These are phyloP conservation scores for Echeveria elegans DNA, from an alignment of 164 flowering plant species.

Conservation along the genomic window DNA sequence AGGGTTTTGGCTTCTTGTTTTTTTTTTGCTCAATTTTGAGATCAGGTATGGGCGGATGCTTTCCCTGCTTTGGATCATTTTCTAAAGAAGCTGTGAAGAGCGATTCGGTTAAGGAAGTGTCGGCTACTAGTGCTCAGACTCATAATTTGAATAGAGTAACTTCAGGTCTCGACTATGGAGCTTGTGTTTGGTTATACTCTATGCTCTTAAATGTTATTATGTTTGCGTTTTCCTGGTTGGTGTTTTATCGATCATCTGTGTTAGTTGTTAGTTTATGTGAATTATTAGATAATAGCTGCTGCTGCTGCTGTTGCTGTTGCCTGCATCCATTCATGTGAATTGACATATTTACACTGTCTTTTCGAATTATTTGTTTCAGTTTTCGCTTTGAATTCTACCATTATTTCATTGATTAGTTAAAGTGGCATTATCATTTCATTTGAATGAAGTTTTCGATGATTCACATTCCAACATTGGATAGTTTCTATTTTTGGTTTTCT, in stretches of 20 bases:
- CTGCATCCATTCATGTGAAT: too few relatives aligned
- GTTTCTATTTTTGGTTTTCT: not conserved
- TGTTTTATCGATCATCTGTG: too few relatives aligned
- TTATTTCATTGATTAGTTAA: not conserved
- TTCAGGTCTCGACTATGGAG: not conserved
- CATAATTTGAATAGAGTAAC: not conserved
- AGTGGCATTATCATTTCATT: not conserved
- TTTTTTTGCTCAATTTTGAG: conserved; percentile 14
- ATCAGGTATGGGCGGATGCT: conserved; percentile 55
- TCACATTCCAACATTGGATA: not conserved
- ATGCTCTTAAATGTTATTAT: not conserved
- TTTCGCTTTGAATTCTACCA: not conserved
- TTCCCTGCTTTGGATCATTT: conserved; percentile 59
- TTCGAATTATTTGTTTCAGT: too few relatives aligned
- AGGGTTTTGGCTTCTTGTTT: conserved; percentile 15
- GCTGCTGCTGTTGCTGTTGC: too few relatives aligned
- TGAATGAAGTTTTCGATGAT: not conserved
- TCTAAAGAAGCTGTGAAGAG: conserved; percentile 35
- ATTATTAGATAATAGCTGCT: too few relatives aligned
- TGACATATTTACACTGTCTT: too few relatives aligned
- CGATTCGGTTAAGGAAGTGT: conserved; percentile 39
- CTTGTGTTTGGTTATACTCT: not conserved
- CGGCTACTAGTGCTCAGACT: not conserved
- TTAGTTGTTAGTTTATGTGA: too few relatives aligned
- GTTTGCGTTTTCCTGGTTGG: not conserved